Evolutionary conservation across 2,329 filamentous ascomycete genomes (phyloP).

Genomic region (Pseudogymnoascus sp.): DNA sequence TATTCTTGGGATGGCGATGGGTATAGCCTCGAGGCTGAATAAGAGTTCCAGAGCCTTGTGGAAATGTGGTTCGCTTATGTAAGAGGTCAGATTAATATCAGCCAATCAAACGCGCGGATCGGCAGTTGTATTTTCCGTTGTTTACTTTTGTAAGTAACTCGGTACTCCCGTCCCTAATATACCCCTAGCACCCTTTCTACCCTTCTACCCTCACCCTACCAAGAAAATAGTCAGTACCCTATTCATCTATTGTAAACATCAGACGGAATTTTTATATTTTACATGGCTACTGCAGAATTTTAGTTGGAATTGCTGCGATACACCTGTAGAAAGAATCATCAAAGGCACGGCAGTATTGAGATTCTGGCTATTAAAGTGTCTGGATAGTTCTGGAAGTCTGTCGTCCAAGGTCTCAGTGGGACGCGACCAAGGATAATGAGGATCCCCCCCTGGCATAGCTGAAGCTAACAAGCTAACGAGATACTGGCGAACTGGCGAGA

Average conservation of each 20-base stretch:
- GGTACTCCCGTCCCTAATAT: background rate
- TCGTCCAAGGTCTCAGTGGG: background rate
- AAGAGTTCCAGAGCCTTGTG: constrained; percentile 4
- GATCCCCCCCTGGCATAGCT: background rate
- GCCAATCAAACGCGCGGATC: background rate
- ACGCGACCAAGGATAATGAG: background rate
- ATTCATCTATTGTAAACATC: background rate
- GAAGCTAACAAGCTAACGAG: background rate
- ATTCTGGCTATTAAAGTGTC: background rate
- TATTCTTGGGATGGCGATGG: background rate
- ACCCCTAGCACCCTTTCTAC: background rate
- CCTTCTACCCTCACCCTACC: background rate
- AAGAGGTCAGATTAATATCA: background rate
- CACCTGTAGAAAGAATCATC: background rate
- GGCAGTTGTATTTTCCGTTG: constrained; percentile 6
- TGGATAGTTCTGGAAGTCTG: background rate
- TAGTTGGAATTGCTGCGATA: background rate
- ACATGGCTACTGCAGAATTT: background rate
- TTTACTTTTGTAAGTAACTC: background rate
- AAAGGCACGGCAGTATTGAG: background rate
- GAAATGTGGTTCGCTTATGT: background rate
- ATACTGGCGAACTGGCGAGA: background rate
- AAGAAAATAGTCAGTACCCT: background rate
- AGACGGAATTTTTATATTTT: background rate
- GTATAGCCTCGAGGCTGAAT: constrained; percentile 3